Conservation (phyloP, 495 filamentous ascomycete genomes). For the Penicillium cinerascens region DNA sequence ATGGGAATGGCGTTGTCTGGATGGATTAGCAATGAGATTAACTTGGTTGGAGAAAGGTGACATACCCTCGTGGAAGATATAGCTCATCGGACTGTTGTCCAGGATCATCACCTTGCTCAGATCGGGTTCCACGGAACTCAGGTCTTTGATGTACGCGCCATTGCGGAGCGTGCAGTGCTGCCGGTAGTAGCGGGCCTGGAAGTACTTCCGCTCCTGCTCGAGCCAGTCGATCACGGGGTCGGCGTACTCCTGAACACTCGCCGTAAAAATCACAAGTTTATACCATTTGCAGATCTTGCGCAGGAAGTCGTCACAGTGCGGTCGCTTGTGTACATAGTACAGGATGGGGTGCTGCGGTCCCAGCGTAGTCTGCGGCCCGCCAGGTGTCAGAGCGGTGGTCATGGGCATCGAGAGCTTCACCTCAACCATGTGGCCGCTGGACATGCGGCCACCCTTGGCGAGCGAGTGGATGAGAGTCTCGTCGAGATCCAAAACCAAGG, state of each 20-base stretch:
- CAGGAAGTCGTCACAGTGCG: slow-evolving; percentile 94
- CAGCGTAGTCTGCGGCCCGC: slow-evolving; percentile 58
- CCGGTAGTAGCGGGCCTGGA: slow-evolving; percentile 84
- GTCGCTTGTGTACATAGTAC: slow-evolving; percentile 98
- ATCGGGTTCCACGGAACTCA: slow-evolving; percentile 93
- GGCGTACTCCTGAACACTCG: slow-evolving; percentile 96
- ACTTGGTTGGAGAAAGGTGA: background rate
- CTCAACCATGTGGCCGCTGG: slow-evolving; percentile 97
- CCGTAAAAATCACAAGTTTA: slow-evolving; percentile 95
- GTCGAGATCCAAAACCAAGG: slow-evolving; percentile 90
- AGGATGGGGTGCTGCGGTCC: slow-evolving; percentile 93
- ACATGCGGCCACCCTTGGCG: slow-evolving; percentile 93
- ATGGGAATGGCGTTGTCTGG: slow-evolving; percentile 35
- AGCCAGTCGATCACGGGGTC: slow-evolving; percentile 99
- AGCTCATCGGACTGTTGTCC: slow-evolving; percentile 96
- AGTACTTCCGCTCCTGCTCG: slow-evolving; percentile 94
- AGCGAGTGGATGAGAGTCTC: slow-evolving; percentile 97
- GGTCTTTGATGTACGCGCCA: slow-evolving; percentile 95
- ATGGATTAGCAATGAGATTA: slow-evolving; percentile 3
- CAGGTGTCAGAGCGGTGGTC: slow-evolving; percentile 56
- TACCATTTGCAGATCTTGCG: slow-evolving; percentile 97
- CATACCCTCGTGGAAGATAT: slow-evolving; percentile 96
- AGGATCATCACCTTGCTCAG: slow-evolving; percentile 97
- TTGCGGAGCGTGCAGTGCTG: slow-evolving; percentile 96
- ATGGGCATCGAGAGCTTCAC: slow-evolving; percentile 74